phyloP scores from a whole-genome alignment of 495 filamentous ascomycete genomes.

The Xylaria telfairii region DNA sequence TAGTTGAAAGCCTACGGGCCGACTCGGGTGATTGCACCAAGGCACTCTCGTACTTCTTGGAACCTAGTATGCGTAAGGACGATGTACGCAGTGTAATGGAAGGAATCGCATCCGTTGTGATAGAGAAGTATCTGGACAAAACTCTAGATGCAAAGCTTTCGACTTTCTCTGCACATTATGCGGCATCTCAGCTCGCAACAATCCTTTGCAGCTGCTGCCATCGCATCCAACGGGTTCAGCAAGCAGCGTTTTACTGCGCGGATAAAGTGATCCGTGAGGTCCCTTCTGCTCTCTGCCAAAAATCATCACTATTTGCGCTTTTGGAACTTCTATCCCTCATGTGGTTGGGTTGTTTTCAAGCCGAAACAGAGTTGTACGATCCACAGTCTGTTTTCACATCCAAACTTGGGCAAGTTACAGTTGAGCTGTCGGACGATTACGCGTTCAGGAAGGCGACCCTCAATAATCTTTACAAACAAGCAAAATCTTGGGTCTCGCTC shows the following conservation, averaged over 20 bases:
- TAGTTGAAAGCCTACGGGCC: slow-evolving; percentile 85
- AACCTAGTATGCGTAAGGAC: slow-evolving; percentile 79
- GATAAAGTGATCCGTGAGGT: slow-evolving; percentile 83
- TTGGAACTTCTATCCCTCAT: slow-evolving; percentile 89
- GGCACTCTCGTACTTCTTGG: slow-evolving; percentile 86
- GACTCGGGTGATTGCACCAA: slow-evolving; percentile 86
- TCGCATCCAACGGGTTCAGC: slow-evolving; percentile 86
- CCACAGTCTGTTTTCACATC: slow-evolving; percentile 82
- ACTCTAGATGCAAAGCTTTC: slow-evolving; percentile 72
- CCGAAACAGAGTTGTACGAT: slow-evolving; percentile 91
- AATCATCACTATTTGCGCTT: slow-evolving; percentile 86
- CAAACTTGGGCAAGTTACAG: slow-evolving; percentile 70
- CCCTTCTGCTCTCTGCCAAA: slow-evolving; percentile 89
- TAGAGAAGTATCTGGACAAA: slow-evolving; percentile 74
- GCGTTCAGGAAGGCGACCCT: slow-evolving; percentile 77
- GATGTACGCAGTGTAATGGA: slow-evolving; percentile 88
- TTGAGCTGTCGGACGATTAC: slow-evolving; percentile 94
- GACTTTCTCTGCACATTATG: slow-evolving; percentile 78
- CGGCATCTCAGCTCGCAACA: slow-evolving; percentile 83
- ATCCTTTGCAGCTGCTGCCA: slow-evolving; percentile 92
- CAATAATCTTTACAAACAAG: slow-evolving; percentile 74
- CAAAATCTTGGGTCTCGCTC: slow-evolving; percentile 77
- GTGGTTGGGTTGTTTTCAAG: slow-evolving; percentile 93
- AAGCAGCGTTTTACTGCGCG: slow-evolving; percentile 78
- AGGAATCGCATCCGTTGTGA: slow-evolving; percentile 74